Conservation (phyloP, 2,329 filamentous ascomycete genomes). For the Ophiostoma sp. region DNA sequence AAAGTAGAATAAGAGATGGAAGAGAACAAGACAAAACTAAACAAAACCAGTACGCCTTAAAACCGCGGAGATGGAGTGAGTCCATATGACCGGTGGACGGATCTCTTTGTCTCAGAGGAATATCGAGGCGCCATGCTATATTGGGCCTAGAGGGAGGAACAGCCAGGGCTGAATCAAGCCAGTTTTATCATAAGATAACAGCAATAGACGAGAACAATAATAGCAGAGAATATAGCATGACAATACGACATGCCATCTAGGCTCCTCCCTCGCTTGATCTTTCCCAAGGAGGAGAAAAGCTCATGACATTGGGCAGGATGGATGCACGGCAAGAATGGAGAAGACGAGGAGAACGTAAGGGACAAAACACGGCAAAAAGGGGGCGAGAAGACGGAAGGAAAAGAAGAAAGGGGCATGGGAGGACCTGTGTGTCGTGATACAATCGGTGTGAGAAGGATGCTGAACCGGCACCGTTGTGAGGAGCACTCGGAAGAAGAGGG, state of each 20-base stretch:
- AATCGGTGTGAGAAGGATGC: not conserved
- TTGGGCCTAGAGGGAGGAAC: not conserved
- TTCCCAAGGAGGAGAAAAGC: not conserved
- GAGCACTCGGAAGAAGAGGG: not conserved
- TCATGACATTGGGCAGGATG: not conserved
- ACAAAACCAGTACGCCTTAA: too few species aligned
- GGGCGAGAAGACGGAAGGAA: not conserved
- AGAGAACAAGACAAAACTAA: not conserved
- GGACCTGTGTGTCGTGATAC: not conserved
- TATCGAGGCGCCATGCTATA: not conserved
- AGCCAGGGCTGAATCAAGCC: not conserved
- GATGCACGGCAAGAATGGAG: not conserved
- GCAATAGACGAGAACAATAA: not conserved
- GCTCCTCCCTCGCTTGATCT: not conserved
- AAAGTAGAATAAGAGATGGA: too few species aligned
- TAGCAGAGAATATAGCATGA: not conserved
- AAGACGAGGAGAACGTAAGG: too few species aligned
- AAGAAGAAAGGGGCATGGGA: not conserved
- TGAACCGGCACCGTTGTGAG: not conserved
- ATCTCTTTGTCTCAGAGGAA: not conserved
- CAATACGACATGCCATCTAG: not conserved
- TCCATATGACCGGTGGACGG: constrained; percentile 4
- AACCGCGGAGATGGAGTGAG: too few species aligned
- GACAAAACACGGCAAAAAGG: not conserved
- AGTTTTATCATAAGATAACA: not conserved